phyloP scores from a whole-genome alignment of 129 eudicot genomes.

The Tanacetum coccineum region DNA sequence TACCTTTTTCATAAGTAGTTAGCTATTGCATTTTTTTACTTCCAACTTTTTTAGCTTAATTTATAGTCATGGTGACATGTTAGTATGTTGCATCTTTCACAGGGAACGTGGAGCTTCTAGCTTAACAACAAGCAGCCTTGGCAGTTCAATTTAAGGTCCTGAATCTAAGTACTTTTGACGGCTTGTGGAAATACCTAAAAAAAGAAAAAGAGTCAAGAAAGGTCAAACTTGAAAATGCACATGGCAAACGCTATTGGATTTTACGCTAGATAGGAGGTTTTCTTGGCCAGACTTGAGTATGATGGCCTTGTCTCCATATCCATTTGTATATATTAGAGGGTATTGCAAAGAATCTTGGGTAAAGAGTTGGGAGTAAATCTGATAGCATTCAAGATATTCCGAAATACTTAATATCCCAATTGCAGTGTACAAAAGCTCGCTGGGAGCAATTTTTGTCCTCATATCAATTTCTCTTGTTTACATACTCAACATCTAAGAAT shows the following conservation, averaged over 20 bases:
- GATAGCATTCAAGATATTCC: no score
- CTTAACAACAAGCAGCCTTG: conserved; percentile 30
- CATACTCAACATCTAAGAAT: no score
- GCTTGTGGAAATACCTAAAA: conserved; percentile 21
- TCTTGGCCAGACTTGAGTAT: not conserved
- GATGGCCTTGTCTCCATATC: conserved; percentile 1
- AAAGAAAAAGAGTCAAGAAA: conserved; percentile 7
- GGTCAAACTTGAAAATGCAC: conserved; percentile 25
- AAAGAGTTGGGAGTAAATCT: no score
- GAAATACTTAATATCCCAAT: no score
- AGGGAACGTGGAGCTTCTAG: conserved; percentile 34
- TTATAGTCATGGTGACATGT: not conserved
- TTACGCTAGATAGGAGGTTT: conserved; percentile 2
- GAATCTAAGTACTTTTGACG: conserved; percentile 19
- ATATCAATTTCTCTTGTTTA: no score
- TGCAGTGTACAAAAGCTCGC: no score
- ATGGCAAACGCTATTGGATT: conserved; percentile 28
- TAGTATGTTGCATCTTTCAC: not conserved
- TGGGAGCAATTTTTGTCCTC: no score
- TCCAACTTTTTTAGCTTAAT: not conserved
- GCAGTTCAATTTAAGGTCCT: conserved; percentile 33
- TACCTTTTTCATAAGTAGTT: no score
- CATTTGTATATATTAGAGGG: no score
- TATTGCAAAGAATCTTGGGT: no score
- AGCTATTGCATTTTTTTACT: no score